Evolutionary conservation across 2,329 filamentous ascomycete species (phyloP).

Genomic region (Stachybotrys chartarum): DNA sequence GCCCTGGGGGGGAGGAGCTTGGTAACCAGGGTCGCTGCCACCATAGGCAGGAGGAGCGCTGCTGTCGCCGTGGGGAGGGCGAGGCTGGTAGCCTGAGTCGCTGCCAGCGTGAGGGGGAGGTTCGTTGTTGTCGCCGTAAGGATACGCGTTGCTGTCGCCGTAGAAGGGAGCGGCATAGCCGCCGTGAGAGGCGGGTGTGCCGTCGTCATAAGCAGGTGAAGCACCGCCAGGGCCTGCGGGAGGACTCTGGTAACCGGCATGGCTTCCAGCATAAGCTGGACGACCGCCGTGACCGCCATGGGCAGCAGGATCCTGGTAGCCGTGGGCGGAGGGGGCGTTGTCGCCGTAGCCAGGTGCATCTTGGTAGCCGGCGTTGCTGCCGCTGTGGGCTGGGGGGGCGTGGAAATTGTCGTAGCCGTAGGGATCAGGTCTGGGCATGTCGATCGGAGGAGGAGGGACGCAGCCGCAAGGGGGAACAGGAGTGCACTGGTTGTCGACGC

Average conservation of each 20-base stretch:
- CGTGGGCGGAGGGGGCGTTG: too few relatives aligned
- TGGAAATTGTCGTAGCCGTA: neutral
- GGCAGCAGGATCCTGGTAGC: neutral
- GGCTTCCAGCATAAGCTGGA: too few relatives aligned
- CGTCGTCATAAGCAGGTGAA: too few relatives aligned
- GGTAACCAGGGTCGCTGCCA: neutral
- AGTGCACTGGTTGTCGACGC: conserved; percentile 17
- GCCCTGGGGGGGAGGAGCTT: neutral
- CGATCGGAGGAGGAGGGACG: conserved; percentile 6
- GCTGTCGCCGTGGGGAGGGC: neutral
- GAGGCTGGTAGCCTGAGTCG: neutral
- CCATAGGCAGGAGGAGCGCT: neutral
- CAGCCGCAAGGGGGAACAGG: conserved; percentile 13
- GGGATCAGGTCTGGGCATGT: neutral
- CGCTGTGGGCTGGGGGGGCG: neutral
- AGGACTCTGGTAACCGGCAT: too few relatives aligned
- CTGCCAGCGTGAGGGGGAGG: neutral
- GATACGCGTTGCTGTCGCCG: too few relatives aligned
- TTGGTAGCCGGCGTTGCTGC: neutral
- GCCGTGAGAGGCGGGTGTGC: too few relatives aligned
- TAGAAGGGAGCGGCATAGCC: neutral
- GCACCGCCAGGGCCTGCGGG: too few relatives aligned
- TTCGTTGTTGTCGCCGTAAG: too few relatives aligned
- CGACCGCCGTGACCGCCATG: neutral
- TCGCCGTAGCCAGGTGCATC: neutral